Conservation (phyloP, 2,329 filamentous ascomycete species). For the Aspergillus ochraceus region DNA sequence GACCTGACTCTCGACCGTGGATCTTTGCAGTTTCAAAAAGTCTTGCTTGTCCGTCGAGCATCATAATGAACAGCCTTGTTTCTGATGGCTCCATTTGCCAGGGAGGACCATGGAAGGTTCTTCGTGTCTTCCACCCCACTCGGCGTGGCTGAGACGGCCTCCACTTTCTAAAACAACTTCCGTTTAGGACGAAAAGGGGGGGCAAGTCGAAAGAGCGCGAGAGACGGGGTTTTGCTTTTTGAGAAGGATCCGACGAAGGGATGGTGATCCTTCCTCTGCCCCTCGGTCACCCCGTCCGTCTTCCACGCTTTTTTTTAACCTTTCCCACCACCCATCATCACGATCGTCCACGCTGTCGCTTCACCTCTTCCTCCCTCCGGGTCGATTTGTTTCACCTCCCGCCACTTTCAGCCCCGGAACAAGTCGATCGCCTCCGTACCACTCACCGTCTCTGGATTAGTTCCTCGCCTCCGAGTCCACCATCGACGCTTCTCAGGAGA, state of each 20-base stretch:
- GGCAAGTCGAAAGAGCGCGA: neutral
- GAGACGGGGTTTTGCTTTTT: neutral
- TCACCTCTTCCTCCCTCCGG: neutral
- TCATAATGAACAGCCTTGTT: neutral
- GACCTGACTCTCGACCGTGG: neutral
- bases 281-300: conserved; percentile 4
- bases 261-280: neutral
- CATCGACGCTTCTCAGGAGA: neutral
- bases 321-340: neutral
- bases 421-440: conserved; percentile 5
- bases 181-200: neutral
- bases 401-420: conserved; percentile 10
- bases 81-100: neutral
- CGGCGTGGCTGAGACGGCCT: conserved; percentile 16
- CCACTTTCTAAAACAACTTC: conserved; percentile 16
- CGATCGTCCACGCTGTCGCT: conserved; percentile 10
- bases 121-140: conserved; percentile 15
- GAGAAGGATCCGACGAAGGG: neutral
- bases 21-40: neutral
- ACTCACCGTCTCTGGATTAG: conserved; percentile 3
- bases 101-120: conserved; percentile 9
- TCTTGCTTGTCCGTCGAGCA: neutral
- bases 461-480: neutral
- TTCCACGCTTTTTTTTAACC: neutral
- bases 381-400: conserved; percentile 16